A percentile compares a stretch with the other conserved stretches of the same genome.
These are phyloP conservation scores for Calamus simplicifolius DNA, from an alignment of 176 grass and related monocot species.

Conservation along the genomic window DNA sequence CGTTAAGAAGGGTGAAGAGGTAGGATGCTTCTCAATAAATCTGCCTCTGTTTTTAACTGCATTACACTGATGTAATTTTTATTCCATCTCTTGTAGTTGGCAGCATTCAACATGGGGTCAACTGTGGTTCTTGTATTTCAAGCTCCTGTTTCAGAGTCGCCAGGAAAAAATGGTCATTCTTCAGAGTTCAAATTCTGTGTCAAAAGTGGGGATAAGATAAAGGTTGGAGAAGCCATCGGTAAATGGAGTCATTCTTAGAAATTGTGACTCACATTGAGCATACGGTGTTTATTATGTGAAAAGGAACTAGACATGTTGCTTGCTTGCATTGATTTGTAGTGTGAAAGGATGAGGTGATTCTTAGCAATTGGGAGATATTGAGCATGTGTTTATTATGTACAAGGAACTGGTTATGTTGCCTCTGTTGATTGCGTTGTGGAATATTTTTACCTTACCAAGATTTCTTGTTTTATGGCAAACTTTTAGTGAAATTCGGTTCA, in stretches of 20 bases:
- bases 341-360: constrained; percentile 29
- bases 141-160: constrained; percentile 45
- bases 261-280: not conserved
- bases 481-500: no score
- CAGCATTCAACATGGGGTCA: constrained; percentile 76
- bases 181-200: constrained; percentile 60
- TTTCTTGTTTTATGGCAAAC: no score
- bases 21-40: not conserved
- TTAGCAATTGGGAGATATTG: constrained; percentile 1
- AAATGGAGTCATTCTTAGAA: no score
- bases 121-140: constrained; percentile 78
- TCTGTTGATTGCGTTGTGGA: no score
- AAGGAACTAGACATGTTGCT: no score
- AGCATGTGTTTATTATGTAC: not conserved
- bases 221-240: constrained; percentile 70
- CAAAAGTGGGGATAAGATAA: constrained; percentile 51
- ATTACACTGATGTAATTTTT: not conserved
- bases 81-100: constrained; percentile 30
- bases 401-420: no score
- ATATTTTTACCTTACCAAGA: no score
- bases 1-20: constrained; percentile 33
- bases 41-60: no score
- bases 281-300: not conserved
- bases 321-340: no score
- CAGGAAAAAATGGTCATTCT: constrained; percentile 7